phyloP scores from a whole-genome alignment of 345 rosid species.

The Iberis pinnata region DNA sequence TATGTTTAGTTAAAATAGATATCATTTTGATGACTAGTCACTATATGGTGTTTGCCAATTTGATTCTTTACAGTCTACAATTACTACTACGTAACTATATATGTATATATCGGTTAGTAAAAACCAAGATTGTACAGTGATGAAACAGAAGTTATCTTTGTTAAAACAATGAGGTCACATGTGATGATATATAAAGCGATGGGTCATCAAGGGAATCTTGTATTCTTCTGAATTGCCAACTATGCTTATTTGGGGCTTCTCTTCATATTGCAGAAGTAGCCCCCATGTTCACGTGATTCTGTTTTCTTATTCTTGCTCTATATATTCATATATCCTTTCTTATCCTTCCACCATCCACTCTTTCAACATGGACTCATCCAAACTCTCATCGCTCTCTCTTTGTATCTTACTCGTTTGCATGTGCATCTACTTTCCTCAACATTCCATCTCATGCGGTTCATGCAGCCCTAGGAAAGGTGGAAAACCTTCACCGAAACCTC shows the following conservation, averaged over 20 bases:
- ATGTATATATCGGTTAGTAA: not conserved
- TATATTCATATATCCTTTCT: conserved; percentile 26
- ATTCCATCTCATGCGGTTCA: conserved; percentile 44
- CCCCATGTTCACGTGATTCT: conserved; percentile 68
- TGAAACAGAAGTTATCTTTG: conserved; percentile 11
- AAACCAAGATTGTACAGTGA: not conserved
- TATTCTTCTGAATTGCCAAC: conserved; percentile 50
- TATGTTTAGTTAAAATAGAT: too few relatives aligned
- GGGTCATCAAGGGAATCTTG: conserved; percentile 25
- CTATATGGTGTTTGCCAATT: too few relatives aligned
- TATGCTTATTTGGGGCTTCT: conserved; percentile 59
- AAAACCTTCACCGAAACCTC: conserved; percentile 31
- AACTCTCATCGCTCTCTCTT: conserved; percentile 47
- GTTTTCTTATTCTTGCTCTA: conserved; percentile 36
- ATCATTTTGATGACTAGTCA: too few relatives aligned
- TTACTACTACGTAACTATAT: not conserved
- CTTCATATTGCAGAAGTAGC: conserved; percentile 33
- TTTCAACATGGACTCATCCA: conserved; percentile 44
- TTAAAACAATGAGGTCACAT: too few relatives aligned
- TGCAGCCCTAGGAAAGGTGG: conserved; percentile 43
- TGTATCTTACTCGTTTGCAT: conserved; percentile 44
- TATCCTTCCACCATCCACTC: conserved; percentile 10
- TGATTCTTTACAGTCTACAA: not conserved
- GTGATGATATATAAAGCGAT: conserved; percentile 31
- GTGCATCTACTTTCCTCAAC: conserved; percentile 45